Evolutionary conservation across 768 basidiomycete genomes (phyloP).

Genomic region (Kwoniella dejecticola): DNA sequence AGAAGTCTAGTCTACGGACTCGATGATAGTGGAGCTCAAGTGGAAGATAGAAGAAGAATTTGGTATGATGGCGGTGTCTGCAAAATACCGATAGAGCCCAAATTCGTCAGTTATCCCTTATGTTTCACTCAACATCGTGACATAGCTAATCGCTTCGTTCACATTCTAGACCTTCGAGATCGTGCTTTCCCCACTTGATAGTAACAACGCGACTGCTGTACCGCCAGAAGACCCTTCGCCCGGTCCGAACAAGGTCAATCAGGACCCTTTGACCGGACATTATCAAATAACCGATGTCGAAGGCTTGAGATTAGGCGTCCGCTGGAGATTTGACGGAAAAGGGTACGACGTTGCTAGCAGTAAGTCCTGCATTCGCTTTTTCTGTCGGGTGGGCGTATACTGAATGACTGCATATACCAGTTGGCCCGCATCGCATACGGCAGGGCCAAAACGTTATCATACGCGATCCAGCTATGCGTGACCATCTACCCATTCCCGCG

Average conservation of each 20-base stretch:
- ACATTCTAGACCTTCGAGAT: slow-evolving; percentile 73
- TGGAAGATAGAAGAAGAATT: slow-evolving; percentile 27
- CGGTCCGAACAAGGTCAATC: slow-evolving; percentile 65
- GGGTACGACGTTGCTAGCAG: slow-evolving; percentile 85
- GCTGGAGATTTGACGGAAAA: slow-evolving; percentile 74
- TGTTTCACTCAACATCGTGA: background rate
- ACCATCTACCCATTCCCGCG: slow-evolving; percentile 34
- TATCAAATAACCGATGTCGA: slow-evolving; percentile 74
- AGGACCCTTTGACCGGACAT: slow-evolving; percentile 63
- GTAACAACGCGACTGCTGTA: slow-evolving; percentile 58
- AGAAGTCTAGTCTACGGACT: slow-evolving; percentile 65
- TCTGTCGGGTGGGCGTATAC: background rate
- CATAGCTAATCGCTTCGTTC: background rate
- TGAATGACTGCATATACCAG: slow-evolving; percentile 56
- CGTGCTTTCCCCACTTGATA: slow-evolving; percentile 64
- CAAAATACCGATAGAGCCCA: slow-evolving; percentile 26
- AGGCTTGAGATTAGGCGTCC: slow-evolving; percentile 75
- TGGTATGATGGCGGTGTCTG: slow-evolving; percentile 43
- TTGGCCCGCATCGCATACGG: slow-evolving; percentile 77
- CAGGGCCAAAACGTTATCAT: slow-evolving; percentile 80
- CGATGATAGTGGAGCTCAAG: slow-evolving; percentile 15
- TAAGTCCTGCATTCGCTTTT: slow-evolving; percentile 48
- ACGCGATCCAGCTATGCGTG: slow-evolving; percentile 64
- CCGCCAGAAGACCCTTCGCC: slow-evolving; percentile 70
- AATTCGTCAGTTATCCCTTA: slow-evolving; percentile 33